Evolutionary conservation across 805 yeast genomes (phyloP), one percentile per base, ranked within the genome.

Genomic region (Yamadazyma akitaensis): DNA sequence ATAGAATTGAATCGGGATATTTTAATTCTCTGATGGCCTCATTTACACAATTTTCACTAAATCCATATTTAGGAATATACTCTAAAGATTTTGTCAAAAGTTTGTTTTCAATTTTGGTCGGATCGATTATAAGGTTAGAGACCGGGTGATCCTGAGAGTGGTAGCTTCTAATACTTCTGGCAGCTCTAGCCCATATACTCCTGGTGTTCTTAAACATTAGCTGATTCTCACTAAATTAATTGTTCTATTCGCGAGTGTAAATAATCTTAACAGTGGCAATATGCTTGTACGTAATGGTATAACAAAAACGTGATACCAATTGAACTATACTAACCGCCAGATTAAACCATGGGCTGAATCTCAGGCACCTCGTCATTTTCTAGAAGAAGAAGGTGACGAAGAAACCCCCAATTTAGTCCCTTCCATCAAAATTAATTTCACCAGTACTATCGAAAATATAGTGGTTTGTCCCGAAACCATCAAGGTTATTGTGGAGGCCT

Each of bases 1-100:
- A 67, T 37, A 63, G 68, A 11, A 76, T 73, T 48, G 59, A 78
- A 66, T 84, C 88, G 40, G 78, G 68, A 55, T 76, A 76, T 5
- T 77, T 75, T 52, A 71, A 61, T 2, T 54, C 67, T 36, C 82
- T 67, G 13, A 78, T 70, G 14, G 83, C 80, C 35, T 69, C 64
- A 3, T 73, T 65, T 3, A 84, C 65, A 30, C 85, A 75, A 40
- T 58, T 61, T 17, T 68, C 63, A 18, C 67, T 58, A 62, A 83
- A 82, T 4, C 88, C 88, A 42, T 58, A 63, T 35, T 58, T 53
- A 6, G 86, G 85, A 25, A 83, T 77, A 43, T 59, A 59, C 18
- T 62, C 66, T 9, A 70, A 43, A 1, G 77, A 65, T 46, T 65
- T 64, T 35, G 60, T 53, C 43, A 71, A 59, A 26, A 82, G 69